Evolutionary conservation across 2,329 filamentous ascomycete species (phyloP).

Genomic region (Cercospora berteroae): DNA sequence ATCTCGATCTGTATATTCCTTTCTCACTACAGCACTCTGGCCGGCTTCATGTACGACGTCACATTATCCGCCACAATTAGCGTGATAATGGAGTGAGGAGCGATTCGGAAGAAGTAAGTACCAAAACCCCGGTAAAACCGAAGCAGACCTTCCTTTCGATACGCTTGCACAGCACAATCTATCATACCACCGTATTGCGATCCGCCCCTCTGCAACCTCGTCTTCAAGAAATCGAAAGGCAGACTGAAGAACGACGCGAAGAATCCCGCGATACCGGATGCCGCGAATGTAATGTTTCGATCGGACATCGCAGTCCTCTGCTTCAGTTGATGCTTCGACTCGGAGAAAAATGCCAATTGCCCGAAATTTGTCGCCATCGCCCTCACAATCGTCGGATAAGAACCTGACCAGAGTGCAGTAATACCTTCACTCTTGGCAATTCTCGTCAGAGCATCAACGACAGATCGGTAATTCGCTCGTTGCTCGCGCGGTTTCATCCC

Average conservation of each 20-base stretch:
- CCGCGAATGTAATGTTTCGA: slow-evolving; percentile 69
- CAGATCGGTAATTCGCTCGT: slow-evolving; percentile 88
- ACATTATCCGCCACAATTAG: slow-evolving; percentile 25
- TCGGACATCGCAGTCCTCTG: slow-evolving; percentile 61
- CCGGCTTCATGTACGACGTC: slow-evolving; percentile 14
- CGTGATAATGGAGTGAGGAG: slow-evolving; percentile 26
- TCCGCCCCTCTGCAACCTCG: slow-evolving; percentile 84
- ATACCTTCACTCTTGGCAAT: slow-evolving; percentile 82
- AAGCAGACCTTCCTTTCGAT: slow-evolving; percentile 77
- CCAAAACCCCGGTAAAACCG: slow-evolving; percentile 93
- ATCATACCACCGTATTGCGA: slow-evolving; percentile 81
- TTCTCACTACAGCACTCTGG: not conserved
- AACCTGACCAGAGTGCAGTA: slow-evolving; percentile 80
- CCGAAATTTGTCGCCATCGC: slow-evolving; percentile 98
- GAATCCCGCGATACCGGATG: slow-evolving; percentile 88
- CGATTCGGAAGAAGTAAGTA: slow-evolving; percentile 68
- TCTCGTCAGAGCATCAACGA: slow-evolving; percentile 78
- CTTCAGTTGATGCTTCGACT: slow-evolving; percentile 86
- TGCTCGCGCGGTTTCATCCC: slow-evolving; percentile 80
- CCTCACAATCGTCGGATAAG: slow-evolving; percentile 82
- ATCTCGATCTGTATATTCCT: not conserved
- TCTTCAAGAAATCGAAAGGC: slow-evolving; percentile 98
- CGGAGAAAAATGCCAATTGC: slow-evolving; percentile 93
- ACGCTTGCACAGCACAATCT: slow-evolving; percentile 86
- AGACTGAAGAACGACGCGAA: slow-evolving; percentile 93